phyloP scores from a whole-genome alignment of 1,139 yeast genomes.

The Debaryomycetaceae sp. region DNA sequence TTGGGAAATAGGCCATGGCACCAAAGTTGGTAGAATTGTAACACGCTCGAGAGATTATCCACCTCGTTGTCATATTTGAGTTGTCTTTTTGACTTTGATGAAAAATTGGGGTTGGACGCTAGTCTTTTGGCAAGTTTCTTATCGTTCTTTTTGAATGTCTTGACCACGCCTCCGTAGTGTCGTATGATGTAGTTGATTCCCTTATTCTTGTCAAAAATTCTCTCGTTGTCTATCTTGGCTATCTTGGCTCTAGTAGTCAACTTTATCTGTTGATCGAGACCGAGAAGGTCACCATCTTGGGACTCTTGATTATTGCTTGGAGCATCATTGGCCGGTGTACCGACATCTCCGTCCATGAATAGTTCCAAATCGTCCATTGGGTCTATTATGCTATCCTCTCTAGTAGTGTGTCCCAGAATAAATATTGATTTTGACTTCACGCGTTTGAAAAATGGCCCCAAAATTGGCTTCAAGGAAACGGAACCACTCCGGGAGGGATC shows the following conservation, averaged over 20 bases:
- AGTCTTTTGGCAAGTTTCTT: conserved; percentile 18
- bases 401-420: neutral
- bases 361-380: conserved; percentile 8
- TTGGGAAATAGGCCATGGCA: conserved; percentile 78
- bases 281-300: conserved; percentile 28
- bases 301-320: neutral
- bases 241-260: conserved; percentile 28
- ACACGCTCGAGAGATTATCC: conserved; percentile 40
- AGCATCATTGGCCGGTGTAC: conserved; percentile 1
- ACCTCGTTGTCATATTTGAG: conserved; percentile 37
- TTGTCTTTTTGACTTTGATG: conserved; percentile 10
- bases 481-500: too few species aligned
- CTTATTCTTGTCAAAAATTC: conserved; percentile 38
- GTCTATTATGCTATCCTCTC: conserved; percentile 4
- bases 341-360: neutral
- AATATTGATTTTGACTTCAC: neutral
- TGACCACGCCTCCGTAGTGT: conserved; percentile 32
- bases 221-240: conserved; percentile 48
- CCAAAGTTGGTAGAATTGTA: conserved; percentile 79
- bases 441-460: neutral
- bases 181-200: conserved; percentile 49
- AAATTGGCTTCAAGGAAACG: too few species aligned
- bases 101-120: conserved; percentile 3
- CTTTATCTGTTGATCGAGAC: conserved; percentile 40
- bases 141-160: conserved; percentile 28